Evolutionary conservation across 2,329 filamentous ascomycete species (phyloP), one percentile per base, ranked within the genome.

Genomic region (Pseudogymnoascus sp.): DNA sequence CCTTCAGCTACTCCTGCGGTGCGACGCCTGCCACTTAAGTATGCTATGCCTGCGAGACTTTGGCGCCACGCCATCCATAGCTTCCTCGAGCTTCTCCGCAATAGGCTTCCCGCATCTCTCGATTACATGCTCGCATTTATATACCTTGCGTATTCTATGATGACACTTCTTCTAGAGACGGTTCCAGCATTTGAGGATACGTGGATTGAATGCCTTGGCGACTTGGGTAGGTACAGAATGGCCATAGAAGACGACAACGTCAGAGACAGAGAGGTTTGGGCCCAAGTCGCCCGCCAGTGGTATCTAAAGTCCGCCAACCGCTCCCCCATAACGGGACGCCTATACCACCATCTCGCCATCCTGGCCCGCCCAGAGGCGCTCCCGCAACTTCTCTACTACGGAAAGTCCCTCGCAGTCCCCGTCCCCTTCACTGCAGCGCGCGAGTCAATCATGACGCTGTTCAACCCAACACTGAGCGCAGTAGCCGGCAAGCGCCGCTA

Each of bases 71-170:
- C 90, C 0, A 97, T 98, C 3, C 92, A 96, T 72, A 87, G 86
- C 0, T 95, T 95, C 64, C 79, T 96, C 0, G 91, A 96, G 68
- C 74, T 96, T 0, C 75, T 96, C 0, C 81, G 91, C 0, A 86
- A 90, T 68, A 83, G 87, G 2, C 78, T 96, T 0, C 93, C 93
- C 0, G 81, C 81, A 0, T 92, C 90, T 1, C 77, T 92, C 0
- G 93, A 97, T 61, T 90, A 96, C 63, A 97, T 98, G 92, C 78
- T 96, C 0, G 86, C 87, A 0, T 98, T 96, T 63, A 92, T 98
- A 0, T 96, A 96, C 67, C 76, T 93, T 14, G 89, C 92, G 0
- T 98, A 97, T 68, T 89, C 89, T 1, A 96, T 96, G 85, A 91
- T 97, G 83, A 89, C 90, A 0, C 76, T 97, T 0, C 76, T 97